A percentile compares a stretch with the other conserved stretches of the same genome.
Evolutionary conservation across 2,329 filamentous ascomycete genomes (phyloP).

Genomic region (Pseudogymnoascus sp.): DNA sequence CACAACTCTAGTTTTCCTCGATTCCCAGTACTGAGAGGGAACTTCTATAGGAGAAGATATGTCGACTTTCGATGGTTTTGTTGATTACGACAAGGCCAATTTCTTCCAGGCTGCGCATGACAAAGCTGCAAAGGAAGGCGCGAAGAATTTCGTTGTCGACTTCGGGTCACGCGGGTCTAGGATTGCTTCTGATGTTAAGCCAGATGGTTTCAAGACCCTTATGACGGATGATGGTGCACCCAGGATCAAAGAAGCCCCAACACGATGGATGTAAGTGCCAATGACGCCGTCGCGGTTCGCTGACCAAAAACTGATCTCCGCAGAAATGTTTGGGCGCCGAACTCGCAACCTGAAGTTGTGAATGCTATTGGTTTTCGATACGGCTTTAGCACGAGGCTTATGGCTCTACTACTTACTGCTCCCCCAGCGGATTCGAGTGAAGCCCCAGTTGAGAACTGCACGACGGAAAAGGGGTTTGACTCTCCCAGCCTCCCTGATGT

Average conservation of each 20-base stretch:
- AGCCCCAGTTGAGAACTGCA: slow-evolving; percentile 15
- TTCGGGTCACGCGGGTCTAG: slow-evolving; percentile 48
- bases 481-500: slow-evolving; percentile 13
- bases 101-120: neutral
- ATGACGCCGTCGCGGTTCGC: neutral
- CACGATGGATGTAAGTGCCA: slow-evolving; percentile 59
- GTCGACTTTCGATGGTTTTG: neutral
- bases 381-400: slow-evolving; percentile 57
- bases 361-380: neutral
- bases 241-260: slow-evolving; percentile 34
- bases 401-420: slow-evolving; percentile 53
- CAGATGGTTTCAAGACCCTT: slow-evolving; percentile 34
- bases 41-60: neutral
- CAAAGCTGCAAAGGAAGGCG: slow-evolving; percentile 19
- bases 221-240: slow-evolving; percentile 25
- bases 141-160: slow-evolving; percentile 55
- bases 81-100: neutral
- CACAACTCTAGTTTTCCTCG: neutral
- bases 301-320: slow-evolving; percentile 13
- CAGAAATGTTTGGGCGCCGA: slow-evolving; percentile 63
- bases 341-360: slow-evolving; percentile 48
- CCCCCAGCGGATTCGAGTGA: slow-evolving; percentile 32
- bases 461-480: slow-evolving; percentile 12
- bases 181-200: slow-evolving; percentile 46
- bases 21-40: neutral